A percentile compares a stretch with the other conserved stretches of the same genome.
phyloP scores from a whole-genome alignment of 345 rosid genomes.

The Turritis glabra region DNA sequence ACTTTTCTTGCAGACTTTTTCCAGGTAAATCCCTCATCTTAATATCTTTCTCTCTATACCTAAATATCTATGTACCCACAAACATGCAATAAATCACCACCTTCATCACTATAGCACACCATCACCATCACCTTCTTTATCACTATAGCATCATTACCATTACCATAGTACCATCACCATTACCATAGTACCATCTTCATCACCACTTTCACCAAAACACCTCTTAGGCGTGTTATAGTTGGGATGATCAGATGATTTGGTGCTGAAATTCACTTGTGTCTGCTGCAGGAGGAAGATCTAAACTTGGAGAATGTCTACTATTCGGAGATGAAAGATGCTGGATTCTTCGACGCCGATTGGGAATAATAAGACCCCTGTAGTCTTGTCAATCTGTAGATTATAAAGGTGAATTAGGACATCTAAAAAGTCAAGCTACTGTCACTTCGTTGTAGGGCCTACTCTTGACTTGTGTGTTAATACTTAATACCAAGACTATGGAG shows the following conservation, averaged over 20 bases:
- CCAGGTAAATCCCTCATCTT: slow-evolving; percentile 52
- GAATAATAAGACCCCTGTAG: slow-evolving; percentile 38
- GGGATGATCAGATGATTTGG: slow-evolving; percentile 9
- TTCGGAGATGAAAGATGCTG: slow-evolving; percentile 99
- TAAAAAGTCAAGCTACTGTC: background rate
- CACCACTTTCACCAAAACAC: slow-evolving; percentile 7
- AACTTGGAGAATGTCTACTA: slow-evolving; percentile 85
- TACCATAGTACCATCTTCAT: too few species aligned
- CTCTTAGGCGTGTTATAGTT: background rate
- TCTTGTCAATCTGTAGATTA: slow-evolving; percentile 22
- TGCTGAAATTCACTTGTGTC: slow-evolving; percentile 6
- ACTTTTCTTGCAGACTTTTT: slow-evolving; percentile 93
- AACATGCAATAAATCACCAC: background rate
- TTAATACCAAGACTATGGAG: background rate
- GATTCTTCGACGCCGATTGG: slow-evolving; percentile 94
- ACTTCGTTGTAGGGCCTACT: slow-evolving; percentile 14
- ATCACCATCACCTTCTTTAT: background rate
- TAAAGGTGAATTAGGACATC: slow-evolving; percentile 18
- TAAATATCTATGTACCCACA: background rate
- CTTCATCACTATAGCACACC: background rate
- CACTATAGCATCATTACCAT: background rate
- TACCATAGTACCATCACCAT: background rate
- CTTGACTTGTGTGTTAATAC: slow-evolving; percentile 10
- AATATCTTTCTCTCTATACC: background rate
- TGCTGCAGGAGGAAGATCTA: slow-evolving; percentile 82